These are phyloP conservation scores for Eudorina sp. DNA, from an alignment of 139 green algal genomes.

Conservation along the genomic window DNA sequence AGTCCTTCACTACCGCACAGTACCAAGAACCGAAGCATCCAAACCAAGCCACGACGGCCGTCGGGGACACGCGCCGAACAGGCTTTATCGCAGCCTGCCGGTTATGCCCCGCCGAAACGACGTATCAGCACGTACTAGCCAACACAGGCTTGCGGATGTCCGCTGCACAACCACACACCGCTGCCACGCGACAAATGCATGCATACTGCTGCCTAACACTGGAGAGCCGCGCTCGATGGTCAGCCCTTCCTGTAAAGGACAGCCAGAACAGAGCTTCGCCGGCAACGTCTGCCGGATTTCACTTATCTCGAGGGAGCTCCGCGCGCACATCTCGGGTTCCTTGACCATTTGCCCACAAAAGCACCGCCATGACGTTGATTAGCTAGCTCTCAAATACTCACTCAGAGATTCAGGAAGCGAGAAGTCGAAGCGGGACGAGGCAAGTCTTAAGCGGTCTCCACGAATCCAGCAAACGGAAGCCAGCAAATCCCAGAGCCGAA, in stretches of 20 bases:
- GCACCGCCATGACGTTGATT: background rate
- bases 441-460: background rate
- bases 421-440: background rate
- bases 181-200: constrained; percentile 32
- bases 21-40: constrained; percentile 1
- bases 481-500: too few species aligned
- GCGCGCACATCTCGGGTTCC: background rate
- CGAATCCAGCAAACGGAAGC: background rate
- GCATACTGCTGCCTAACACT: constrained; percentile 9
- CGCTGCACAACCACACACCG: constrained; percentile 2
- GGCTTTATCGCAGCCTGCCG: constrained; percentile 36
- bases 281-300: background rate
- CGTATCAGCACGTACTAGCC: background rate
- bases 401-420: too few species aligned
- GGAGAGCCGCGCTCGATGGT: background rate
- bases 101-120: background rate
- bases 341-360: background rate
- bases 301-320: constrained; percentile 9
- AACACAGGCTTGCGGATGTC: constrained; percentile 10
- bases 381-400: background rate
- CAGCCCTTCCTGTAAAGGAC: background rate
- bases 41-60: constrained; percentile 21
- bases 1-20: constrained; percentile 22
- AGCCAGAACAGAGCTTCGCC: background rate
- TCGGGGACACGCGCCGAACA: background rate